Conservation (phyloP, 306 rosid species). For the Oxytropis ochrocephala region DNA sequence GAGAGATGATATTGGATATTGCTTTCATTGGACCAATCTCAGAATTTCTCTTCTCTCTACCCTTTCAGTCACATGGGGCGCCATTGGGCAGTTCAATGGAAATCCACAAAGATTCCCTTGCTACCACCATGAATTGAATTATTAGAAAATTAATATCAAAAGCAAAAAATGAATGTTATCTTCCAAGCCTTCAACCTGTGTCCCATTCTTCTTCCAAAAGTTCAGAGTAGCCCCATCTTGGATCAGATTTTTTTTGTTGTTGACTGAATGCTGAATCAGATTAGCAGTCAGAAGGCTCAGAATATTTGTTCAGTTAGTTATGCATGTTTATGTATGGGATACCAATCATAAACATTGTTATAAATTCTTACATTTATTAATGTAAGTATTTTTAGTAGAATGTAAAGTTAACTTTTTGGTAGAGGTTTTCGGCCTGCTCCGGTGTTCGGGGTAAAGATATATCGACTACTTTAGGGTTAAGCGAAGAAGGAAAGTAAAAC, state of each 20-base stretch:
- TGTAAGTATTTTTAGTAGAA: too few relatives aligned
- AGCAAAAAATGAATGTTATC: constrained; percentile 12
- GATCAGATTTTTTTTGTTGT: neutral
- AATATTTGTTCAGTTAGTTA: too few relatives aligned
- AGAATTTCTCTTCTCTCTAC: constrained; percentile 6
- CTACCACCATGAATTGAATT: neutral
- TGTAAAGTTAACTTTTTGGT: too few relatives aligned
- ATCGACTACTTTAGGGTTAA: too few relatives aligned
- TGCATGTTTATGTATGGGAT: too few relatives aligned
- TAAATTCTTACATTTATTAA: too few relatives aligned
- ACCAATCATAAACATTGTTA: too few relatives aligned
- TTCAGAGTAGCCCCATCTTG: neutral
- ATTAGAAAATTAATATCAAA: neutral
- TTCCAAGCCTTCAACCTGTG: constrained; percentile 9
- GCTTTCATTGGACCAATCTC: constrained; percentile 48
- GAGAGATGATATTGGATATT: constrained; percentile 45
- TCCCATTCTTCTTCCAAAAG: neutral
- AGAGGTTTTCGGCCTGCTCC: too few relatives aligned
- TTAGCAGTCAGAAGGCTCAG: neutral
- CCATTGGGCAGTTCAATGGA: constrained; percentile 1
- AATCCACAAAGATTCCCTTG: constrained; percentile 25
- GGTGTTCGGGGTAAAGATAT: too few relatives aligned
- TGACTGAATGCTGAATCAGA: neutral
- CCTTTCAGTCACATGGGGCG: constrained; percentile 35
- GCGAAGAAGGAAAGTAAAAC: too few relatives aligned